A percentile compares a stretch with the other conserved stretches of the same genome.
Conservation (phyloP, 1,284 basidiomycete genomes). For the Moesziomyces parantarcticus region DNA sequence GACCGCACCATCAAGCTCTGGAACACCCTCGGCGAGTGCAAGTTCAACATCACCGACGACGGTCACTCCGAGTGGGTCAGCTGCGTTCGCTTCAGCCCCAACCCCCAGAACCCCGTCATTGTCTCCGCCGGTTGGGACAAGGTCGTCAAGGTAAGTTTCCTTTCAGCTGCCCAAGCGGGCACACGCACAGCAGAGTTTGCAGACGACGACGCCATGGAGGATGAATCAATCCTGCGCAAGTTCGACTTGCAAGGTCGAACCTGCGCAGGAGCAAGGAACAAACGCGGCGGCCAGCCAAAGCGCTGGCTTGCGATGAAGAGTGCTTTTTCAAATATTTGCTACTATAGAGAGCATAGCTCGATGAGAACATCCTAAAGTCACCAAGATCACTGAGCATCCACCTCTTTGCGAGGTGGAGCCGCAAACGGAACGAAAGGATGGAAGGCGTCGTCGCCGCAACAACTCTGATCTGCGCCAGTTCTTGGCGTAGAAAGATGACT, state of each 20-base stretch:
- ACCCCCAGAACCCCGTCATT: constrained; percentile 96
- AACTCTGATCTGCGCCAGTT: constrained; percentile 5
- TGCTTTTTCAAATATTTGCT: constrained; percentile 77
- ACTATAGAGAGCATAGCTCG: constrained; percentile 78
- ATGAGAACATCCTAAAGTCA: constrained; percentile 78
- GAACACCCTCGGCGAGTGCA: constrained; percentile 99
- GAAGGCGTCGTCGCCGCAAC: background rate
- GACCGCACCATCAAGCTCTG: constrained; percentile 98
- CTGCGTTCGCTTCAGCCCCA: constrained; percentile 99
- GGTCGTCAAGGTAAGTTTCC: constrained; percentile 90
- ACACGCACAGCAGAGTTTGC: constrained; percentile 41
- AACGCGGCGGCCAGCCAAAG: background rate
- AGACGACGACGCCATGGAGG: background rate
- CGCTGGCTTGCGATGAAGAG: constrained; percentile 67
- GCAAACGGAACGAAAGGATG: constrained; percentile 1
- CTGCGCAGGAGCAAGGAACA: constrained; percentile 63
- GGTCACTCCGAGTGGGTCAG: constrained; percentile 86
- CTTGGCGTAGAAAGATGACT: background rate
- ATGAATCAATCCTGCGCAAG: background rate
- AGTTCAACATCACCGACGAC: constrained; percentile 99
- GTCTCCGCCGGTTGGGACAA: constrained; percentile 99
- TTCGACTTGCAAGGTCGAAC: constrained; percentile 33
- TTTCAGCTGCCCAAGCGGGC: constrained; percentile 33
- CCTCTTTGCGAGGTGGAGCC: constrained; percentile 9
- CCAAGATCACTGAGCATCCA: constrained; percentile 78